Percentiles rank a stretch among this genome's conserved stretches.
phyloP scores from a whole-genome alignment of 352 stramenopile species.

The Phytophthora hybrid region DNA sequence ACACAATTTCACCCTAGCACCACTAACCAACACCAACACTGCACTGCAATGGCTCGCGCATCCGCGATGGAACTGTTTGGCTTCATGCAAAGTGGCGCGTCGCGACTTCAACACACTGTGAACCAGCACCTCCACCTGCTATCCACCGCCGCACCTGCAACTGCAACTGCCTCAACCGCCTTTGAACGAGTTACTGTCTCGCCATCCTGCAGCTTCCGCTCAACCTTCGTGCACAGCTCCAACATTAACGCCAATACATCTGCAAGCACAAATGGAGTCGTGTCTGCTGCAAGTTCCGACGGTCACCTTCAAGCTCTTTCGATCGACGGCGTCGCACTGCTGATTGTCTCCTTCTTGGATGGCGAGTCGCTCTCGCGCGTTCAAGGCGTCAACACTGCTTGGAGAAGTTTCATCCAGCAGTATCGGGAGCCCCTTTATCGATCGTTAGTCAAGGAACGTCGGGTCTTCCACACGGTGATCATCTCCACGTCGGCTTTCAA shows the following conservation, averaged over 20 bases:
- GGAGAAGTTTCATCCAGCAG: constrained; percentile 48
- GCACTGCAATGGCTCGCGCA: constrained; percentile 22
- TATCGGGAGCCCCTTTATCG: constrained; percentile 54
- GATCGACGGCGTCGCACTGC: constrained; percentile 61
- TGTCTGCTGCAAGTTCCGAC: constrained; percentile 11
- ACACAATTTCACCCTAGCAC: constrained; percentile 4
- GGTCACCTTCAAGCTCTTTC: constrained; percentile 30
- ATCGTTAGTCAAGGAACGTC: constrained; percentile 35
- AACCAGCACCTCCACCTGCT: constrained; percentile 49
- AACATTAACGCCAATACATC: neutral
- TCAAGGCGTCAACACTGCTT: constrained; percentile 51
- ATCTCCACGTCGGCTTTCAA: constrained; percentile 57
- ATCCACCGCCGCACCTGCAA: constrained; percentile 4
- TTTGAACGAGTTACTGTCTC: constrained; percentile 29
- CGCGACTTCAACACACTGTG: constrained; percentile 44
- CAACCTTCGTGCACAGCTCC: constrained; percentile 31
- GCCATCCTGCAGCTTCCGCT: constrained; percentile 31
- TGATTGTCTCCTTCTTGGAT: constrained; percentile 63
- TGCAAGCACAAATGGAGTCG: neutral
- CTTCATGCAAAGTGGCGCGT: constrained; percentile 43
- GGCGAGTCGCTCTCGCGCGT: constrained; percentile 53
- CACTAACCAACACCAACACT: neutral
- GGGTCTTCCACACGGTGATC: constrained; percentile 51
- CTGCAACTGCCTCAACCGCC: neutral
- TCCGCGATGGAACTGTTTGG: constrained; percentile 42